These are phyloP conservation scores for Cladorrhinum sp. DNA, from an alignment of 2,329 filamentous ascomycete species.

Conservation along the genomic window DNA sequence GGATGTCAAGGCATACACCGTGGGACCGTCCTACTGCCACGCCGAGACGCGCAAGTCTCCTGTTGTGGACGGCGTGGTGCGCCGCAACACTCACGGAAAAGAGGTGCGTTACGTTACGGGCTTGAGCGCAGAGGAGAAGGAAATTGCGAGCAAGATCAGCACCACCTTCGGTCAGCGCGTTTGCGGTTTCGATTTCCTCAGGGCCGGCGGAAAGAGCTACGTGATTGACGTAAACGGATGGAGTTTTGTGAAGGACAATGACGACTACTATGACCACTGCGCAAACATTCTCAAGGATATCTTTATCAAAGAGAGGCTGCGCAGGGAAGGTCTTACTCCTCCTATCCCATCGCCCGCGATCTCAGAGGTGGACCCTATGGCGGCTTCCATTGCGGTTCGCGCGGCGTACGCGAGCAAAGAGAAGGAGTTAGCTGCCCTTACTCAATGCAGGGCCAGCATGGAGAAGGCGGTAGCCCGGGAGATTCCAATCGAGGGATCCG, in stretches of 20 bases:
- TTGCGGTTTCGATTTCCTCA: constrained; percentile 90
- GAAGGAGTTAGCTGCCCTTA: constrained; percentile 24
- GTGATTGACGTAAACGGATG: constrained; percentile 99
- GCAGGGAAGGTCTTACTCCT: constrained; percentile 58
- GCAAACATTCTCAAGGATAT: constrained; percentile 82
- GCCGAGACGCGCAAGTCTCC: constrained; percentile 96
- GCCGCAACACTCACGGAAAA: constrained; percentile 95
- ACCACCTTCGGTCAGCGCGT: constrained; percentile 90
- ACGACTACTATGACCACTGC: constrained; percentile 94
- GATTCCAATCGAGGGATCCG: constrained; percentile 13
- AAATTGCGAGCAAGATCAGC: constrained; percentile 86
- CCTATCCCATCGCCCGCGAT: constrained; percentile 49
- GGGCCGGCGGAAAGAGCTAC: constrained; percentile 85
- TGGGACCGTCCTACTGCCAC: constrained; percentile 88
- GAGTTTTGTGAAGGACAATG: constrained; percentile 99
- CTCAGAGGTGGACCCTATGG: constrained; percentile 39
- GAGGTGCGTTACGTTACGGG: constrained; percentile 93
- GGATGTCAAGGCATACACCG: constrained; percentile 98
- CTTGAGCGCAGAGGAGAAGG: constrained; percentile 73
- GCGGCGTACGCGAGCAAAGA: constrained; percentile 31
- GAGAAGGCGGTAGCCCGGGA: constrained; percentile 22
- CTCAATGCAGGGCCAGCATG: constrained; percentile 25
- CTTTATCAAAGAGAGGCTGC: constrained; percentile 76
- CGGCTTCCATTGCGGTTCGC: constrained; percentile 35
- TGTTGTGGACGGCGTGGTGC: constrained; percentile 92